These are phyloP conservation scores for Gleditsia sinensis DNA, from an alignment of 306 rosid species.

Conservation along the genomic window DNA sequence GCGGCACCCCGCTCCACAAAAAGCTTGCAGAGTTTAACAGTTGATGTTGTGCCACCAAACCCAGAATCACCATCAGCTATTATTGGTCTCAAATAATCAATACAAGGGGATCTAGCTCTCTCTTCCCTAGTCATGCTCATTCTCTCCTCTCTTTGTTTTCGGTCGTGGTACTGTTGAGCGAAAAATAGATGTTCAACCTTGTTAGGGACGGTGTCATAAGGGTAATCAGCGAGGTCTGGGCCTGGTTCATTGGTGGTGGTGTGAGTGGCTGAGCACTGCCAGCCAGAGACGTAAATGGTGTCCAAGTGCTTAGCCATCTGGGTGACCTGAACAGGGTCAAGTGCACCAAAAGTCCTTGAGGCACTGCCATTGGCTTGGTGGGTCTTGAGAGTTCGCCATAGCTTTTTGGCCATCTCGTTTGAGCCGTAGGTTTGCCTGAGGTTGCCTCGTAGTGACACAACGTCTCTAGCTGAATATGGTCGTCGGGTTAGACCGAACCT, in stretches of 20 bases:
- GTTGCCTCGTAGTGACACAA: constrained; percentile 83
- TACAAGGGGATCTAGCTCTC: constrained; percentile 69
- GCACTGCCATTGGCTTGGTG: constrained; percentile 93
- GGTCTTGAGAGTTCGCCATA: constrained; percentile 77
- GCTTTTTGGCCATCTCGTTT: constrained; percentile 80
- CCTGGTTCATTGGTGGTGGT: constrained; percentile 94
- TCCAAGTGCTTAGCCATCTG: constrained; percentile 96
- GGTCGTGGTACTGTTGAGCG: constrained; percentile 90
- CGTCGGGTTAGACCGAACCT: constrained; percentile 76
- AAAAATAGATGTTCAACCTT: constrained; percentile 91
- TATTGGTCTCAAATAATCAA: constrained; percentile 90
- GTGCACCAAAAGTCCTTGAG: constrained; percentile 94
- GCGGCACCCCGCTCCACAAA: constrained; percentile 97
- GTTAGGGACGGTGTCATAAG: constrained; percentile 98
- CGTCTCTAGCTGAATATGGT: constrained; percentile 80
- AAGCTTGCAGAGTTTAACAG: constrained; percentile 94
- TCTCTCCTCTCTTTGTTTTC: constrained; percentile 87
- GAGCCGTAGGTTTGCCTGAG: constrained; percentile 78
- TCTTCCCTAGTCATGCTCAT: constrained; percentile 85
- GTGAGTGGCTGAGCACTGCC: constrained; percentile 97
- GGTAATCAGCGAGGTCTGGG: constrained; percentile 97
- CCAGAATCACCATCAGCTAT: constrained; percentile 96
- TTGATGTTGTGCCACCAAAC: constrained; percentile 85
- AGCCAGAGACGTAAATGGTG: constrained; percentile 90
- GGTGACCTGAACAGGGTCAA: constrained; percentile 93